Evolutionary conservation across 2,329 filamentous ascomycete species (phyloP), one percentile per base, ranked within the genome.

Genomic region (Hawksworthiomyces lignivorus): DNA sequence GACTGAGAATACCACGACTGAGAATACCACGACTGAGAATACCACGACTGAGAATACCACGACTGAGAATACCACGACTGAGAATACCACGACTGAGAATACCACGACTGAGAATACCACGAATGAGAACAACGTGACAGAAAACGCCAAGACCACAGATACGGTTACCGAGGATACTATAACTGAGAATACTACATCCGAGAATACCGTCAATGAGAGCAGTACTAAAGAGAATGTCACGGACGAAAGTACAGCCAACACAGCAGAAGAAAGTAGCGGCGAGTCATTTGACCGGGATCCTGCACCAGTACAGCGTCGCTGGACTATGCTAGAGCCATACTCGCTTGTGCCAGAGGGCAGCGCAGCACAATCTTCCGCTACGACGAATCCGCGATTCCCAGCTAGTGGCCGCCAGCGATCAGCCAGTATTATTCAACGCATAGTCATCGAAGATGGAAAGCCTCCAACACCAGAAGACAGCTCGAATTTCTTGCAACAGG

Each of bases 351-450:
- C 34, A 6, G 29, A 26, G 43, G 50, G 26, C 44, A 51, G 40
- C 24, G 44, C 44, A 29, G 44, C 43, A 19, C 50, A 48, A 19
- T 49, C 53, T 7, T 48, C 50, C 3, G 45, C 52, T 2, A 45
- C 51, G 3, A 46, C 43, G 4, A 54, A 57, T 7, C 48, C 58
- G 9, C 54, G 59, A 18, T 58, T 63, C n/a, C 52, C 52, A 24
- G 58, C 61, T 5, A 36, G 18, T 5, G 33, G 22, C n/a, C 64
- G 73, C 32, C 62, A 69, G 28, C 65, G 70, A 22, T 73, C 73
- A n/a, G 65, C 67, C 15, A 82, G 77, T 52, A 71, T 82, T 39
- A 80, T 82, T 33, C 76, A 79, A 49, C 68, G 75, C 17, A 65
- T 80, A 19, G 64, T 77, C 8, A 56, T 80, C 17, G 69, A 77